These are phyloP conservation scores for Microcyclospora tardicrescens DNA, from an alignment of 2,329 filamentous ascomycete genomes.

Conservation along the genomic window DNA sequence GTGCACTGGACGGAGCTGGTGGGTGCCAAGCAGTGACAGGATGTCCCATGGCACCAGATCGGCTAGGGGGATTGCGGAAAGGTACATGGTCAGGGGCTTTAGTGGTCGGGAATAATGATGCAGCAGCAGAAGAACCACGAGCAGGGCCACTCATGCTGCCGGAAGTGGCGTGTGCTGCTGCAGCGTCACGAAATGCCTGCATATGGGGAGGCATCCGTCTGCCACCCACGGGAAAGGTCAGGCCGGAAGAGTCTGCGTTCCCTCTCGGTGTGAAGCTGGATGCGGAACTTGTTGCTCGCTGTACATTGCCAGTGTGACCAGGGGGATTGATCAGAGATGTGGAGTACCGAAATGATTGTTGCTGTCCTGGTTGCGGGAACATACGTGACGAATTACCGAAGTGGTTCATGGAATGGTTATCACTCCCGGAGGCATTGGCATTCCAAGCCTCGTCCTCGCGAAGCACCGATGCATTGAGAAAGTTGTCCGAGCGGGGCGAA, in stretches of 20 bases:
- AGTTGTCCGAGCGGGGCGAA: conserved; percentile 1
- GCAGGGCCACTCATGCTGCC: too few species aligned
- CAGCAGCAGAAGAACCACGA: conserved; percentile 5
- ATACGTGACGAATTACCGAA: not conserved
- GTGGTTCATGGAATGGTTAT: conserved; percentile 3
- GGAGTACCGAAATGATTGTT: conserved; percentile 11
- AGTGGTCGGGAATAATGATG: conserved; percentile 17
- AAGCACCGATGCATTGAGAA: conserved; percentile 5
- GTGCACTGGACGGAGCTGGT: conserved; percentile 13
- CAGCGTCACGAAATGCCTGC: conserved; percentile 19
- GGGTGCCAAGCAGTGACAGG: conserved; percentile 24
- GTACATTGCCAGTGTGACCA: conserved; percentile 7
- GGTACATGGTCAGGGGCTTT: conserved; percentile 17
- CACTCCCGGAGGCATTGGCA: conserved; percentile 9
- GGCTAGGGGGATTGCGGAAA: conserved; percentile 8
- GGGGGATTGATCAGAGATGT: conserved; percentile 14
- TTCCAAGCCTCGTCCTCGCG: conserved; percentile 9
- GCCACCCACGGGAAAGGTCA: not conserved
- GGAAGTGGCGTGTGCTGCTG: conserved; percentile 5
- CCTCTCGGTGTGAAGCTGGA: not conserved
- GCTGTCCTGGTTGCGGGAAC: too few species aligned
- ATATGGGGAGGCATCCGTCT: conserved; percentile 19
- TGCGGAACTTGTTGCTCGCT: conserved; percentile 6
- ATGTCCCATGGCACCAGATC: conserved; percentile 17
- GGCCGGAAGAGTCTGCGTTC: too few species aligned